These are phyloP conservation scores for Dryas alaskensis DNA, from an alignment of 306 rosid species.

Conservation along the genomic window DNA sequence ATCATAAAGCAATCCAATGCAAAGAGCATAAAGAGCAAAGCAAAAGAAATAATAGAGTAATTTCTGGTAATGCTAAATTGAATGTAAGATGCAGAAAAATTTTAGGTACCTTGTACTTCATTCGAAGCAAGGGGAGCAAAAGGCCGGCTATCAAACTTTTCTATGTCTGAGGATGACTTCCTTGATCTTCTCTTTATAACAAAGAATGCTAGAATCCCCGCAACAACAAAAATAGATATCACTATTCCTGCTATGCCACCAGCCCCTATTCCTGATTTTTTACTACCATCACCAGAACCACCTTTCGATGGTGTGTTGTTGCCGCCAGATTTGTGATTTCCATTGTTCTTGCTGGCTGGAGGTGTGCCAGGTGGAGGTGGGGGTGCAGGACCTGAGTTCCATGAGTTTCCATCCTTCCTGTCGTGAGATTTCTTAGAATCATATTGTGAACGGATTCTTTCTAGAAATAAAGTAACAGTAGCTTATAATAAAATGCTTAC, in stretches of 20 bases:
- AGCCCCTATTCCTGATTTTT: conserved; percentile 83
- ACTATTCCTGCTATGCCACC: conserved; percentile 94
- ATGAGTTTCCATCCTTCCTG: conserved; percentile 75
- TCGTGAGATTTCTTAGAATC: conserved; percentile 31
- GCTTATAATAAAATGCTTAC: conserved; percentile 52
- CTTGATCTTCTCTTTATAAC: conserved; percentile 68
- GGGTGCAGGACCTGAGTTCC: conserved; percentile 94
- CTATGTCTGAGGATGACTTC: conserved; percentile 59
- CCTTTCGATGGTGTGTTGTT: conserved; percentile 39
- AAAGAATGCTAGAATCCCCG: conserved; percentile 71
- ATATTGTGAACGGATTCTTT: conserved; percentile 25
- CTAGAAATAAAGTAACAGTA: conserved; percentile 11
- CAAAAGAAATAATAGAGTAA: conserved; percentile 4
- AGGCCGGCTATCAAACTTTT: conserved; percentile 69
- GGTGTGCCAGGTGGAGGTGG: conserved; percentile 98
- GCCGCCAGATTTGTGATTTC: conserved; percentile 52
- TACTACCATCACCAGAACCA: conserved; percentile 47
- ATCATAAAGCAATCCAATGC: conserved; percentile 6
- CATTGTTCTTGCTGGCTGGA: conserved; percentile 42
- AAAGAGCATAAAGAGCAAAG: conserved; percentile 4
- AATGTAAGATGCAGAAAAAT: conserved; percentile 18
- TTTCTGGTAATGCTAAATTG: conserved; percentile 20
- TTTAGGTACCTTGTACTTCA: conserved; percentile 59
- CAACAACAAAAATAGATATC: conserved; percentile 72
- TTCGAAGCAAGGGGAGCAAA: conserved; percentile 56